A percentile compares a stretch with the other conserved stretches of the same genome.
These are phyloP conservation scores for Venustampulla echinocandica DNA, from an alignment of 495 filamentous ascomycete species.

Conservation along the genomic window DNA sequence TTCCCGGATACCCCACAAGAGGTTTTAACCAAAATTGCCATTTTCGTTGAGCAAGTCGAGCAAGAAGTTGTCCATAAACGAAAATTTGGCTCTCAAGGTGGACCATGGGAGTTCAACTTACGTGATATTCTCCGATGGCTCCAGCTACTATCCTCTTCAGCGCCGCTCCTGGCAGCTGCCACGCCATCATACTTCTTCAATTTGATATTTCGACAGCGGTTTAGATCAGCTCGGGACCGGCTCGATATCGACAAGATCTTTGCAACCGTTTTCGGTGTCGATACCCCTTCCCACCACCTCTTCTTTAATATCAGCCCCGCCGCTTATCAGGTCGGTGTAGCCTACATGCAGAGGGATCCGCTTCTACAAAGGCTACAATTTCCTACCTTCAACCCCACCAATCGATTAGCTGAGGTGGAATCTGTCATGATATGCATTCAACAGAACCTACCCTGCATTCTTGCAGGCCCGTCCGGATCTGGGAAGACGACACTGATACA, in stretches of 20 bases:
- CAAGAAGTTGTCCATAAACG: conserved; percentile 54
- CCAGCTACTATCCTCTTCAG: conserved; percentile 51
- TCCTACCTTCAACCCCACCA: conserved; percentile 46
- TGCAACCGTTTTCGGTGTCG: conserved; percentile 39
- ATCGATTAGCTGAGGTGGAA: conserved; percentile 61
- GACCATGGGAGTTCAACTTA: conserved; percentile 96
- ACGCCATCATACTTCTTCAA: conserved; percentile 63
- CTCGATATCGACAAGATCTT: conserved; percentile 55
- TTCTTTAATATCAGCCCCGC: conserved; percentile 59
- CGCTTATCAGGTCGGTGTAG: conserved; percentile 72
- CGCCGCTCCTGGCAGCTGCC: conserved; percentile 43
- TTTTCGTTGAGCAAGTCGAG: conserved; percentile 73
- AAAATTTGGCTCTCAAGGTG: conserved; percentile 66
- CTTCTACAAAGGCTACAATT: conserved; percentile 46
- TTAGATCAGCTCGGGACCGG: conserved; percentile 63
- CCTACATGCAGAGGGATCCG: conserved; percentile 51
- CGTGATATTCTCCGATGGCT: conserved; percentile 90
- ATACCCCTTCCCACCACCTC: conserved; percentile 26
- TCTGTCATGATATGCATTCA: conserved; percentile 81
- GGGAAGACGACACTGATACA: conserved; percentile 76
- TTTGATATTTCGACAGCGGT: conserved; percentile 80
- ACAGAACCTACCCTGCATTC: conserved; percentile 77
- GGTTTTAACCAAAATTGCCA: conserved; percentile 56
- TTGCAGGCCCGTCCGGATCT: conserved; percentile 76
- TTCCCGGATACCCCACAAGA: conserved; percentile 53